A percentile compares a stretch with the other conserved stretches of the same genome.
Conservation (phyloP, 2,329 filamentous ascomycete species). For the Botryosphaeria dothidea region DNA sequence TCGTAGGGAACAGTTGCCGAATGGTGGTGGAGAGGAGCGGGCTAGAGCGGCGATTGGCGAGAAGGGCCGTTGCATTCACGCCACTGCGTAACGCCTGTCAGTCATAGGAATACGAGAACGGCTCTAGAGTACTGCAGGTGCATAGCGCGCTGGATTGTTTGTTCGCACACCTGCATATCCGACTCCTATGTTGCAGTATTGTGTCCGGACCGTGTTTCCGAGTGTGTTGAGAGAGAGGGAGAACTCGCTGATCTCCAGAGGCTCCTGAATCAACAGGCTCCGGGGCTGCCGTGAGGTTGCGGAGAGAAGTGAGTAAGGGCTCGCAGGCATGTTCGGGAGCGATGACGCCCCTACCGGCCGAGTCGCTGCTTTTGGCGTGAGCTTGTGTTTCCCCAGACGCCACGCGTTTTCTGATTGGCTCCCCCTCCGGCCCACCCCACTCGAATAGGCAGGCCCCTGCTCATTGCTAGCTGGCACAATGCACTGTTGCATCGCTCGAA, state of each 20-base stretch:
- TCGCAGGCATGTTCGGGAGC: not conserved
- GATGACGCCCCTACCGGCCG: not conserved
- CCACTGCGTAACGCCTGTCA: not conserved
- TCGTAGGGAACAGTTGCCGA: constrained; percentile 28
- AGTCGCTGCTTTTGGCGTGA: not conserved
- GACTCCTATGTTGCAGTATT: too few relatives aligned
- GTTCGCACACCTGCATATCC: too few relatives aligned
- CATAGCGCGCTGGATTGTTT: too few relatives aligned
- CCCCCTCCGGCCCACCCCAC: not conserved
- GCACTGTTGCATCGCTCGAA: constrained; percentile 4
- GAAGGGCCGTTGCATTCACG: not conserved
- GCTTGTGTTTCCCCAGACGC: constrained; percentile 10
- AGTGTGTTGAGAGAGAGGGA: too few relatives aligned
- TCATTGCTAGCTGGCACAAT: not conserved
- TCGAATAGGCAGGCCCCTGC: not conserved
- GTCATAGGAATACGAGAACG: not conserved
- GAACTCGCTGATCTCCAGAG: not conserved
- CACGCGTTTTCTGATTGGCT: not conserved
- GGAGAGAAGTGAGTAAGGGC: not conserved
- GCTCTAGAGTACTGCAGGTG: not conserved
- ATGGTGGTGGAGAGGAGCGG: not conserved
- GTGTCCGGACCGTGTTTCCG: too few relatives aligned
- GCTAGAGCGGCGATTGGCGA: constrained; percentile 3
- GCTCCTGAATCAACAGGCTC: not conserved
- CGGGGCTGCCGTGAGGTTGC: not conserved